Conservation (phyloP, 345 rosid genomes). For the Theobroma cacao region DNA sequence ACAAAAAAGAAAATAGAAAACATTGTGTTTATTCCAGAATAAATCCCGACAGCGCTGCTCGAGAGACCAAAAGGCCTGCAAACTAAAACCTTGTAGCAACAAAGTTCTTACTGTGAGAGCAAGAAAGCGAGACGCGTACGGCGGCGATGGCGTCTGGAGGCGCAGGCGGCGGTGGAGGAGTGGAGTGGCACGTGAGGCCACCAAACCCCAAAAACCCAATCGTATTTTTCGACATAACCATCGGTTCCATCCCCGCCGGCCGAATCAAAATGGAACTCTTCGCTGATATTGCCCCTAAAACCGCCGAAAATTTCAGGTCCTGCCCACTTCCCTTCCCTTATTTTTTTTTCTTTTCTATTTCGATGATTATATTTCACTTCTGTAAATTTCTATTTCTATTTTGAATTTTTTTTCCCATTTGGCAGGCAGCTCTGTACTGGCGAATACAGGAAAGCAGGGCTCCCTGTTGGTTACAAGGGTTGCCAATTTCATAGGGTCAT, state of each 20-base stretch:
- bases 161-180: slow-evolving; percentile 49
- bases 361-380: not conserved
- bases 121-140: not conserved
- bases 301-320: slow-evolving; percentile 94
- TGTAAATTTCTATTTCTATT: not conserved
- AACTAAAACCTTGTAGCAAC: not conserved
- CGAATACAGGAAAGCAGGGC: slow-evolving; percentile 84
- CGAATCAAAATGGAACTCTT: slow-evolving; percentile 98
- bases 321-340: not conserved
- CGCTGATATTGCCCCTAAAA: slow-evolving; percentile 85
- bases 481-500: slow-evolving; percentile 95
- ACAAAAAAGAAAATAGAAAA: too few relatives aligned
- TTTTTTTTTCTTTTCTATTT: not conserved
- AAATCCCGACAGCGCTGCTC: not conserved
- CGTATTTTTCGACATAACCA: slow-evolving; percentile 89
- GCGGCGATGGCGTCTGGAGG: slow-evolving; percentile 48
- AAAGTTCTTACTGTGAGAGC: not conserved
- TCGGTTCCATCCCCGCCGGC: slow-evolving; percentile 90
- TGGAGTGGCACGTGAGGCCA: slow-evolving; percentile 96
- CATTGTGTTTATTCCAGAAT: too few relatives aligned
- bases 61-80: not conserved
- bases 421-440: slow-evolving; percentile 97
- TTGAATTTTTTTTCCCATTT: not conserved
- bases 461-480: slow-evolving; percentile 90
- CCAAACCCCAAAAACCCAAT: slow-evolving; percentile 93